These are phyloP conservation scores for Anthoceros angustus DNA, from an alignment of 225 moss, liverwort and hornwort species.

Conservation along the genomic window DNA sequence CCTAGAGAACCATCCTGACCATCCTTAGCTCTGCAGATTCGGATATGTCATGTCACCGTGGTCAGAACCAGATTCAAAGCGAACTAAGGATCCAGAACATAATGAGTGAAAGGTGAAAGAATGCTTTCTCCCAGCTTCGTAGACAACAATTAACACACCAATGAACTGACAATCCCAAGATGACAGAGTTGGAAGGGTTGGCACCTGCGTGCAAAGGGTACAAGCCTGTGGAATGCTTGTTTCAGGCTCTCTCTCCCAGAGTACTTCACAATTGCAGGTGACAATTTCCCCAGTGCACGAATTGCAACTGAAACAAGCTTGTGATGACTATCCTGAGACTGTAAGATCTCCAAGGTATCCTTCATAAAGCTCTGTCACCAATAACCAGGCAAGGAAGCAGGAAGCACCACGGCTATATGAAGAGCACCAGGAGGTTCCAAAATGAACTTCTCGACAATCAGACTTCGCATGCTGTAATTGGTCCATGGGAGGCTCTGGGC, in stretches of 20 bases:
- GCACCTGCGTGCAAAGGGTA: slow-evolving; percentile 49
- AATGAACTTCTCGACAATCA: neutral
- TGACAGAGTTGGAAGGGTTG: too few species aligned
- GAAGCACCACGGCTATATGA: neutral
- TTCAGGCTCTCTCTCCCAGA: slow-evolving; percentile 70
- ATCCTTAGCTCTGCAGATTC: slow-evolving; percentile 38
- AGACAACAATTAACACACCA: too few species aligned
- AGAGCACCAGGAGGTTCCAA: neutral
- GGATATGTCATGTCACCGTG: neutral
- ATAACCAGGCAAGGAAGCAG: slow-evolving; percentile 9
- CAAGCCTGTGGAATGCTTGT: slow-evolving; percentile 76
- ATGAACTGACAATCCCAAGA: too few species aligned
- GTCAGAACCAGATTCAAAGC: neutral
- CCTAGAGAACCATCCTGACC: slow-evolving; percentile 65
- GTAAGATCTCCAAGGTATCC: slow-evolving; percentile 50
- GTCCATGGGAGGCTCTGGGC: neutral
- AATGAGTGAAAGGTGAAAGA: too few species aligned
- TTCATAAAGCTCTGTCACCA: slow-evolving; percentile 43
- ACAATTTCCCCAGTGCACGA: slow-evolving; percentile 64
- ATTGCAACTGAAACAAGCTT: slow-evolving; percentile 62
- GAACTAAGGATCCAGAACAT: neutral
- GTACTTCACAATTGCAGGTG: slow-evolving; percentile 64
- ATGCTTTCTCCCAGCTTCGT: too few species aligned
- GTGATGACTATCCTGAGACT: slow-evolving; percentile 41
- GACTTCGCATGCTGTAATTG: neutral